Evolutionary conservation across 1,284 basidiomycete genomes (phyloP).

Genomic region (Malassezia restricta): DNA sequence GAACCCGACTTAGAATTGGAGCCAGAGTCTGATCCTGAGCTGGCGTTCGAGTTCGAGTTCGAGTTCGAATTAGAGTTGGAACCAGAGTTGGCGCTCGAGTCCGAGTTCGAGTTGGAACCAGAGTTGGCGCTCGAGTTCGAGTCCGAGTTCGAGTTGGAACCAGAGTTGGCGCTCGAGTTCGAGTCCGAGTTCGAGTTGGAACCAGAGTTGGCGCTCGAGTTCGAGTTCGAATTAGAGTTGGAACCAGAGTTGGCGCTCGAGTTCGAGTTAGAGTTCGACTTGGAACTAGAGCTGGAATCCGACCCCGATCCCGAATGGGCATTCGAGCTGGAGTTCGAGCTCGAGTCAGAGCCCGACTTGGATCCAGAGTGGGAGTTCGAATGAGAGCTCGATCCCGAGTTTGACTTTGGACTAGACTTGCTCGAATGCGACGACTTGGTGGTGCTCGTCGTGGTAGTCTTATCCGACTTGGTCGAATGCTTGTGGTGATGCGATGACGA

Average conservation of each 20-base stretch:
- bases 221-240: not conserved
- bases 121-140: conserved; percentile 1
- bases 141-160: conserved; percentile 2
- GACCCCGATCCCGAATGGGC: conserved; percentile 8
- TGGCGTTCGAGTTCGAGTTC: not conserved
- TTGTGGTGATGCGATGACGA: not conserved
- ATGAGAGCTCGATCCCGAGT: conserved; percentile 3
- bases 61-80: conserved; percentile 5
- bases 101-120: conserved; percentile 1
- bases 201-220: conserved; percentile 1
- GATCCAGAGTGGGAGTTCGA: conserved; percentile 1
- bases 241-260: conserved; percentile 6
- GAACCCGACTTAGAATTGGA: conserved; percentile 1
- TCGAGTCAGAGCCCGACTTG: conserved; percentile 1
- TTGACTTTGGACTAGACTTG: conserved; percentile 1
- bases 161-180: conserved; percentile 2
- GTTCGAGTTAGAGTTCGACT: conserved; percentile 4
- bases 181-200: conserved; percentile 4
- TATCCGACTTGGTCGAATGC: conserved; percentile 3
- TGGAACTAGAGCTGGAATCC: conserved; percentile 1
- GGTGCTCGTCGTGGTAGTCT: not conserved
- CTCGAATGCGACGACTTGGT: conserved; percentile 2
- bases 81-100: not conserved
- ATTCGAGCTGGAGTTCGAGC: conserved; percentile 8
- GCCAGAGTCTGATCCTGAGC: conserved; percentile 1